phyloP scores from a whole-genome alignment of 2,329 filamentous ascomycete genomes.

The Aspergillus novofumigatus region DNA sequence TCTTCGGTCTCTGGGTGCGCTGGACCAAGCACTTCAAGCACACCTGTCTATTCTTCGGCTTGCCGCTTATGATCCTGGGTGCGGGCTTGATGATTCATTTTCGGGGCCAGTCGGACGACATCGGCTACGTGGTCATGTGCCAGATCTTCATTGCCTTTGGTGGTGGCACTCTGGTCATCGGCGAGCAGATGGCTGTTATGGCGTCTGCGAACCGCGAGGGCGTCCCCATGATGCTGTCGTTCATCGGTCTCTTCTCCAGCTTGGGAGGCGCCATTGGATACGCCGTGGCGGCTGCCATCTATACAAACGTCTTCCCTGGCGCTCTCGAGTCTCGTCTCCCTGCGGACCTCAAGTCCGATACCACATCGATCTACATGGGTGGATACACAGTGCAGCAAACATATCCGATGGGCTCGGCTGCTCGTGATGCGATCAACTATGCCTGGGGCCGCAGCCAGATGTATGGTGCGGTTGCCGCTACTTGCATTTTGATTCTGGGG shows the following conservation, averaged over 20 bases:
- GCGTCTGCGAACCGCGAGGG: constrained; percentile 52
- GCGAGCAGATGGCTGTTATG: constrained; percentile 57
- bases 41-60: constrained; percentile 47
- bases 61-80: constrained; percentile 50
- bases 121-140: constrained; percentile 52
- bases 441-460: constrained; percentile 39
- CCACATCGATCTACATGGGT: constrained; percentile 20
- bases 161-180: constrained; percentile 52
- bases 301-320: constrained; percentile 53
- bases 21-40: constrained; percentile 51
- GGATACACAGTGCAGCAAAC: constrained; percentile 25
- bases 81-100: constrained; percentile 55
- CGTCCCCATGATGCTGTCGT: constrained; percentile 44
- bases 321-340: constrained; percentile 47
- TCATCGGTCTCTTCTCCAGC: constrained; percentile 32
- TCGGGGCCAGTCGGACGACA: constrained; percentile 45
- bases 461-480: constrained; percentile 33
- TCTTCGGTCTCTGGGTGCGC: constrained; percentile 49
- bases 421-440: constrained; percentile 32
- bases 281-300: constrained; percentile 44
- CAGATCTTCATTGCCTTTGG: constrained; percentile 54
- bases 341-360: constrained; percentile 14
- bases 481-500: constrained; percentile 27
- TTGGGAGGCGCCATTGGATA: constrained; percentile 34
- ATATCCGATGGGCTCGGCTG: constrained; percentile 26